Base-by-base conservation (phyloP, 2,329 filamentous ascomycete species). In the Capronia epimyces region DNA sequence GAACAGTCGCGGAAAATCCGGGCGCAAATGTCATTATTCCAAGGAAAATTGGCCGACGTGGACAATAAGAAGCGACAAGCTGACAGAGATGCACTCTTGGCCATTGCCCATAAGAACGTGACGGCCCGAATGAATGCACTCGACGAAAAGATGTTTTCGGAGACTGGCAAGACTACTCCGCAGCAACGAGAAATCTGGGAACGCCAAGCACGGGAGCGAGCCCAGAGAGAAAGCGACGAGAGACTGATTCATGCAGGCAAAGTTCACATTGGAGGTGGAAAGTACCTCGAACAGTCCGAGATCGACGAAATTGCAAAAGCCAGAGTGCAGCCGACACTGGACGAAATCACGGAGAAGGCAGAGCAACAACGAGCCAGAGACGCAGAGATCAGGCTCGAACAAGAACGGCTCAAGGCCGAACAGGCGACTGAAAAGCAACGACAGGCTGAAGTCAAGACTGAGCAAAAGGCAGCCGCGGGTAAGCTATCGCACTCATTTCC, bases 31-130 rank as follows among this genome's bases (percentile, higher is more conserved):
- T 84, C 84, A 12, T 73, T 86, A 29, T 83, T 95, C 64, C 86
- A 82, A 41, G 82, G 74, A 57, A 81, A 80, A 52, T 60, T 89
- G 8, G 79, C 79, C 1, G 75, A 84, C 56, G 79, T 89, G 1
- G 87, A 93, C 61, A 76, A 78, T 48, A 80, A 84, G 62, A 91
- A 91, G 68, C 79, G 86, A 36, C 76, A 84, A 52, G 77, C 80
- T 37, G 90, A 95, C 60, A 84, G 88, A 10, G 84, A 86, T 48
- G 75, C 79, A 1, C 72, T 97, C 1, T 74, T 95, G 57, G 85
- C 85, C 8, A 82, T 83, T 2, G 91, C 91, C 1, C 86, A 90
- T 64, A 82, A 86, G 39, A 95, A 95, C 59, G 91, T 96, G n/a
- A 82, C 84, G 58, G 82, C 83, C 16, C 81, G 80, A 36, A 78